Conservation (phyloP, 345 rosid species). For the Fremontodendron californicum region DNA sequence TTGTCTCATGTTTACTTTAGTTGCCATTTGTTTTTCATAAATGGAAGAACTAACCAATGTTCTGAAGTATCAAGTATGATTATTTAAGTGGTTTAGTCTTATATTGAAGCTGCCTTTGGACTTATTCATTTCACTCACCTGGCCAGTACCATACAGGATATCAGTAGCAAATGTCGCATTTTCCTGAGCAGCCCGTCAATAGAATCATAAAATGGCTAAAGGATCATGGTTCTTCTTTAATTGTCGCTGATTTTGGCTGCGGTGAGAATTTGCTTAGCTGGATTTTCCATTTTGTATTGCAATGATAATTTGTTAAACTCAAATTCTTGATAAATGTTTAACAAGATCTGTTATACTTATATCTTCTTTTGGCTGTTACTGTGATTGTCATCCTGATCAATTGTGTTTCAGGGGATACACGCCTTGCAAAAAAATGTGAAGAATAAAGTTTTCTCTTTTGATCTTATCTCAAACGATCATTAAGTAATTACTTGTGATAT, state of each 20-base stretch:
- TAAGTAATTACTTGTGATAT: constrained; percentile 86
- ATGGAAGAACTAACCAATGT: neutral
- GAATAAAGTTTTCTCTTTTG: constrained; percentile 85
- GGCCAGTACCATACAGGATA: constrained; percentile 93
- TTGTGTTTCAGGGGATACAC: constrained; percentile 68
- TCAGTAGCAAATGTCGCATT: constrained; percentile 88
- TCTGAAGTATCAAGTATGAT: neutral
- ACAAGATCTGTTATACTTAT: neutral
- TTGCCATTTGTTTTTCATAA: neutral
- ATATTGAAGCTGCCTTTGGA: constrained; percentile 5
- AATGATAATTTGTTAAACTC: neutral
- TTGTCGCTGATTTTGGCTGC: constrained; percentile 96
- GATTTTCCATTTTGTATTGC: constrained; percentile 8
- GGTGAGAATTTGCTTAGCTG: constrained; percentile 47
- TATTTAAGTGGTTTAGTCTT: neutral
- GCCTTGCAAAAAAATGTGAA: constrained; percentile 73
- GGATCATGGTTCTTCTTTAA: constrained; percentile 56
- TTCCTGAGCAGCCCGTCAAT: constrained; percentile 93
- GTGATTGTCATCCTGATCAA: constrained; percentile 8
- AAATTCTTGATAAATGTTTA: neutral
- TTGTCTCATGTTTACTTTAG: neutral
- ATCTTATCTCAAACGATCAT: constrained; percentile 83
- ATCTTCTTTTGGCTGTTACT: neutral
- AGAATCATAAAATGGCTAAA: constrained; percentile 63
- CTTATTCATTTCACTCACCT: constrained; percentile 27